phyloP scores from a whole-genome alignment of 2,329 filamentous ascomycete genomes.

The Trichoderma afroharzianum region DNA sequence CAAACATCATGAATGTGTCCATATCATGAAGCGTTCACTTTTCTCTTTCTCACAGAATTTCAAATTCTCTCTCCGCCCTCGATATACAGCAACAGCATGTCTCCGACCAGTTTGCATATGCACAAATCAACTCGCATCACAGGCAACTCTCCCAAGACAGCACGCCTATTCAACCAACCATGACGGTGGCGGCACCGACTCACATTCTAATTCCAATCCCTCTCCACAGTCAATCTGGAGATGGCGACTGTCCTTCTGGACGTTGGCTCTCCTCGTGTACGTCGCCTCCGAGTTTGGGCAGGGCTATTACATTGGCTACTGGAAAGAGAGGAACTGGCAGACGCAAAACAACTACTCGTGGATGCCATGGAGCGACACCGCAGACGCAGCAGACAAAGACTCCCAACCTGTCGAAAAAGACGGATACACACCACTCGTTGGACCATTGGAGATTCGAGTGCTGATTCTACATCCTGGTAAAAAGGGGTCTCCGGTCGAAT shows the following conservation, averaged over 20 bases:
- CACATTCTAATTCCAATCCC: neutral
- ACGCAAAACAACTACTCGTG: neutral
- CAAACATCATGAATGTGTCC: neutral
- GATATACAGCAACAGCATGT: neutral
- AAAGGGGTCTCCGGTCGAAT: neutral
- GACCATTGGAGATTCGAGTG: neutral
- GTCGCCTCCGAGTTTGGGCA: neutral
- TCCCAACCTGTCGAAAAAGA: neutral
- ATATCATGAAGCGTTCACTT: neutral
- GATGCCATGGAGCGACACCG: neutral
- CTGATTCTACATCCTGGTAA: neutral
- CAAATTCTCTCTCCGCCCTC: neutral
- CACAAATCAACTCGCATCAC: neutral
- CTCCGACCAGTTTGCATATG: accelerated
- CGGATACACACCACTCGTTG: neutral
- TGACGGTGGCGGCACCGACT: neutral
- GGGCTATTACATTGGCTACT: neutral
- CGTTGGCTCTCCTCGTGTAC: neutral
- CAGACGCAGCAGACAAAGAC: neutral
- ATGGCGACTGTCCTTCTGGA: neutral
- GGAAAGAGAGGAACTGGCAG: neutral
- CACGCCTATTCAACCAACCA: neutral
- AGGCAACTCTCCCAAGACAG: neutral
- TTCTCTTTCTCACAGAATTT: neutral
- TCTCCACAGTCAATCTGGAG: neutral